A percentile compares a stretch with the other conserved stretches of the same genome.
Conservation (phyloP, 768 basidiomycete genomes). For the Tephrocybe rancida region DNA sequence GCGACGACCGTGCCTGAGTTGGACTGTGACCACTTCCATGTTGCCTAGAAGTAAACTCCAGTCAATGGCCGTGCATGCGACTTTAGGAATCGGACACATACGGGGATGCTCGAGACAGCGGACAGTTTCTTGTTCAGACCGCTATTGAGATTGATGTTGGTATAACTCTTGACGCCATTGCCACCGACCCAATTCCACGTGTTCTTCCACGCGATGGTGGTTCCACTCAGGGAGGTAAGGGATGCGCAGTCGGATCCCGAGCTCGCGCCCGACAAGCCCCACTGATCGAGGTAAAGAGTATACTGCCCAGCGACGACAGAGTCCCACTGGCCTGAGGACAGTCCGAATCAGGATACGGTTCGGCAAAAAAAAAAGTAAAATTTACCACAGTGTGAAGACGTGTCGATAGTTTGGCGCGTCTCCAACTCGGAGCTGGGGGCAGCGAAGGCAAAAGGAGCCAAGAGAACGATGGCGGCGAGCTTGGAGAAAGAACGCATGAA, state of each 20-base stretch:
- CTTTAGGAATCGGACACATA: constrained; percentile 26
- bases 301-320: constrained; percentile 45
- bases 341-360: neutral
- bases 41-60: constrained; percentile 33
- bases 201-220: constrained; percentile 50
- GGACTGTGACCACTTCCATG: constrained; percentile 59
- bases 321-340: constrained; percentile 52
- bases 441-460: constrained; percentile 30
- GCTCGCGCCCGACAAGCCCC: constrained; percentile 39
- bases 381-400: constrained; percentile 39
- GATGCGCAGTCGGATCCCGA: constrained; percentile 56
- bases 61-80: neutral
- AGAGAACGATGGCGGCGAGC: constrained; percentile 28
- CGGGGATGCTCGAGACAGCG: constrained; percentile 56
- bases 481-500: constrained; percentile 25
- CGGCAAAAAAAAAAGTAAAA: neutral
- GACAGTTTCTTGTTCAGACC: constrained; percentile 56
- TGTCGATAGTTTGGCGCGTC: constrained; percentile 35
- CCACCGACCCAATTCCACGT: constrained; percentile 58
- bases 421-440: constrained; percentile 30
- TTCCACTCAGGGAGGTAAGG: constrained; percentile 43
- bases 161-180: constrained; percentile 59
- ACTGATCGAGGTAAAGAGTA: constrained; percentile 51
- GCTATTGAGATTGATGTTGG: constrained; percentile 53
- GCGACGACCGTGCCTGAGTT: constrained; percentile 44